phyloP scores from a whole-genome alignment of 129 eudicot genomes.

The Solidago caesia region DNA sequence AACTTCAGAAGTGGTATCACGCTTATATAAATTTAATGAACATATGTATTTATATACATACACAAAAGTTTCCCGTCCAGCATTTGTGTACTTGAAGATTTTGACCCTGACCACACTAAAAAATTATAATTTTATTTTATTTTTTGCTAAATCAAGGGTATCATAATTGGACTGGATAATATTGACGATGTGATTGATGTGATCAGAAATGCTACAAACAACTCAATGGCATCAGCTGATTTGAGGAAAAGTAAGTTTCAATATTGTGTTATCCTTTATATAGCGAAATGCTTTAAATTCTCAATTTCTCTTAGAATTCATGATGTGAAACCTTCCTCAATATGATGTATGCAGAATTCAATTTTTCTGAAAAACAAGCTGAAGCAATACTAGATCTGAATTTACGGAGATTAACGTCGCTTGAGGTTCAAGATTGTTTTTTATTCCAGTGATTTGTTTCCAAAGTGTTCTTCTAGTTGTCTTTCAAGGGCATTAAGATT shows the following conservation, averaged over 20 bases:
- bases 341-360: constrained; percentile 52
- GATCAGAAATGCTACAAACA: constrained; percentile 79
- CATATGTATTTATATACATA: background rate
- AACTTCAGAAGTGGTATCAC: background rate
- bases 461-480: background rate
- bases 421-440: constrained; percentile 53
- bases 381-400: constrained; percentile 89
- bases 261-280: constrained; percentile 9
- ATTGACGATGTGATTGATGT: constrained; percentile 67
- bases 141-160: constrained; percentile 54
- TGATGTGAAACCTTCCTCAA: background rate
- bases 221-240: constrained; percentile 60
- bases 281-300: background rate
- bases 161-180: constrained; percentile 88
- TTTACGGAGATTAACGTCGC: constrained; percentile 79
- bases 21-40: background rate
- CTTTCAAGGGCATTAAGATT: constrained; percentile 6
- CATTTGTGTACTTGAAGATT: constrained; percentile 7
- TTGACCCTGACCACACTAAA: constrained; percentile 1
- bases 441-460: background rate
- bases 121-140: background rate
- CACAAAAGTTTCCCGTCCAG: background rate
- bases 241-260: constrained; percentile 58
- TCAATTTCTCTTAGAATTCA: background rate
- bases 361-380: constrained; percentile 90